A percentile compares a stretch with the other conserved stretches of the same genome.
phyloP scores from a whole-genome alignment of 768 basidiomycete genomes.

The Pisolithus albus region DNA sequence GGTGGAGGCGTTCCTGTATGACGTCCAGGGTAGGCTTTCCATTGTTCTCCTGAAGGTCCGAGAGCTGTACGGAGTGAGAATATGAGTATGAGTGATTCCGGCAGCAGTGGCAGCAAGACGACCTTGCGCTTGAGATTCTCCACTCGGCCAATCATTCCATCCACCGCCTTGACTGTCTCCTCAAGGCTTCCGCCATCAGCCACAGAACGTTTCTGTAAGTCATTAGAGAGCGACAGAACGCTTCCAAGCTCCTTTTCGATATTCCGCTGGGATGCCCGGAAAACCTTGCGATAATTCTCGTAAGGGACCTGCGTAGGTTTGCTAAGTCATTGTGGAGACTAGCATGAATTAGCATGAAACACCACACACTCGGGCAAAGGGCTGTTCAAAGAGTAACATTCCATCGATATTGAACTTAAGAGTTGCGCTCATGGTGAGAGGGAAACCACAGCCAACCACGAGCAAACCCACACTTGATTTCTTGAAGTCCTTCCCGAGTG shows the following conservation, averaged over 20 bases:
- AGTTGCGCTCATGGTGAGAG: conserved; percentile 24
- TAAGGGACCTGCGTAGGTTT: conserved; percentile 64
- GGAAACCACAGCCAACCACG: conserved; percentile 1
- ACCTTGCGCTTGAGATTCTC: conserved; percentile 89
- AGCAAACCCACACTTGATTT: background rate
- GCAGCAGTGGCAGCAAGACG: conserved; percentile 8
- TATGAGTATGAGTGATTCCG: conserved; percentile 10
- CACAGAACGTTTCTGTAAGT: conserved; percentile 47
- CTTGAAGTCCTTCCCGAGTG: too few relatives aligned
- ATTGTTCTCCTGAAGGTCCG: conserved; percentile 40
- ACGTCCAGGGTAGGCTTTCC: conserved; percentile 59
- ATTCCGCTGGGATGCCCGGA: conserved; percentile 72
- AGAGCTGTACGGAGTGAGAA: conserved; percentile 32
- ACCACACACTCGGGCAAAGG: conserved; percentile 56
- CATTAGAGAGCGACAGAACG: conserved; percentile 49
- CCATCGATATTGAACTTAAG: conserved; percentile 69
- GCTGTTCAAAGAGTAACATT: conserved; percentile 76
- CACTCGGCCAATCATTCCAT: conserved; percentile 69
- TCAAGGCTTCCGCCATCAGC: conserved; percentile 35
- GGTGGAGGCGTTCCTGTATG: conserved; percentile 67
- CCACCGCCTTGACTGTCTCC: conserved; percentile 55
- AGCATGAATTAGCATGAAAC: background rate
- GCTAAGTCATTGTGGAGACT: conserved; percentile 7
- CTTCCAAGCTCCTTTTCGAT: conserved; percentile 73
- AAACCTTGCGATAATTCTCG: conserved; percentile 85